These are phyloP conservation scores for Geosiphon pyriformis DNA, from an alignment of 192 early-diverging fungal species.

Conservation along the genomic window DNA sequence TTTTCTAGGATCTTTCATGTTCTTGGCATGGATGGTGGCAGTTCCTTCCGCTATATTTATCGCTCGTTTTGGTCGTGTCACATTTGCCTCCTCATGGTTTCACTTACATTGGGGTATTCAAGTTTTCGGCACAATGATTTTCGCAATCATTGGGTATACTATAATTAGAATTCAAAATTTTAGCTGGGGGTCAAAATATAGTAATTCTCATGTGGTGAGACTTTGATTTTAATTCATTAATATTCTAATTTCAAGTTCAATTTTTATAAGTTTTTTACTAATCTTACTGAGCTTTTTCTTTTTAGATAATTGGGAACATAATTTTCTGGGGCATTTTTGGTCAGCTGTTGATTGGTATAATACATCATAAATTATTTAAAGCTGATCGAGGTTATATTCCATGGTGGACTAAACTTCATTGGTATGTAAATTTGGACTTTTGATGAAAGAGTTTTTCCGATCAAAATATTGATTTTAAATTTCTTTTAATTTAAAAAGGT, in stretches of 20 bases:
- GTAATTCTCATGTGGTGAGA: neutral
- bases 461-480: neutral
- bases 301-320: slow-evolving; percentile 9
- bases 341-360: slow-evolving; percentile 5
- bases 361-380: slow-evolving; percentile 18
- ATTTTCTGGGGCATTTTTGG: slow-evolving; percentile 4
- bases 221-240: neutral
- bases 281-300: neutral
- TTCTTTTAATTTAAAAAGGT: slow-evolving; percentile 12
- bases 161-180: neutral
- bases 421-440: neutral
- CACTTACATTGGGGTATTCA: slow-evolving; percentile 13
- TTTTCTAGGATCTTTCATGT: slow-evolving; percentile 8
- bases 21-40: neutral
- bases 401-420: slow-evolving; percentile 27
- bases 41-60: slow-evolving; percentile 12
- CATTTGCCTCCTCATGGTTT: slow-evolving; percentile 3
- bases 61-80: neutral
- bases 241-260: neutral
- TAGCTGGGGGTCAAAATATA: neutral
- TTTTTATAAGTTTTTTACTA: neutral
- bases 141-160: neutral
- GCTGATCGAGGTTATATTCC: slow-evolving; percentile 7
- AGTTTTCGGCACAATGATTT: neutral
- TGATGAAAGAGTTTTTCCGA: too few relatives aligned